Conservation (phyloP, 139 green algal genomes). For the Bryopsis sp. region DNA sequence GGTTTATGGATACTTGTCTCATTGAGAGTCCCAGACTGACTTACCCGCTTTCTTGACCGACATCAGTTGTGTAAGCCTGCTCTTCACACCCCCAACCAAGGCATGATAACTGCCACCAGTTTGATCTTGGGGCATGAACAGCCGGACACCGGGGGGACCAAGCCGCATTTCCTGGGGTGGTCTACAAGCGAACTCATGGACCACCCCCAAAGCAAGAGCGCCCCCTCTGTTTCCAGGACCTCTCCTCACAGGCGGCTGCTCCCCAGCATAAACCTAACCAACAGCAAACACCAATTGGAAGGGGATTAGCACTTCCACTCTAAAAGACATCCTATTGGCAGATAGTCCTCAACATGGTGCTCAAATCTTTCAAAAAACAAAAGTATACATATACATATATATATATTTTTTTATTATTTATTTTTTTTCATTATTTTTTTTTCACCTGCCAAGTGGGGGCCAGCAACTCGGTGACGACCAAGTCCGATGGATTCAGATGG, state of each 20-base stretch:
- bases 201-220: neutral
- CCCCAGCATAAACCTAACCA: slow-evolving; percentile 13
- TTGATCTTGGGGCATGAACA: neutral
- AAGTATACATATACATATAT: too few species aligned
- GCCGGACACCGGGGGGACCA: neutral
- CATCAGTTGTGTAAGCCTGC: neutral
- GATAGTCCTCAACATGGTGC: too few species aligned
- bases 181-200: slow-evolving; percentile 14
- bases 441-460: slow-evolving; percentile 6
- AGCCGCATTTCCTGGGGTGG: neutral
- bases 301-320: too few species aligned
- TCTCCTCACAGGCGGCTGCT: slow-evolving; percentile 4
- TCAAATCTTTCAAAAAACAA: too few species aligned
- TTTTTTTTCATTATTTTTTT: too few species aligned
- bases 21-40: too few species aligned
- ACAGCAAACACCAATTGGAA: too few species aligned
- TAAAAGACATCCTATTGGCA: too few species aligned
- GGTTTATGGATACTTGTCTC: too few species aligned
- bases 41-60: neutral
- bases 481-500: neutral
- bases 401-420: too few species aligned
- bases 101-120: neutral
- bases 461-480: slow-evolving; percentile 8
- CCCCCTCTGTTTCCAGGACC: neutral
- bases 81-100: neutral